A percentile compares a stretch with the other conserved stretches of the same genome.
These are phyloP conservation scores for Dillenia suffruticosa DNA, from an alignment of 164 flowering plant species.

Conservation along the genomic window DNA sequence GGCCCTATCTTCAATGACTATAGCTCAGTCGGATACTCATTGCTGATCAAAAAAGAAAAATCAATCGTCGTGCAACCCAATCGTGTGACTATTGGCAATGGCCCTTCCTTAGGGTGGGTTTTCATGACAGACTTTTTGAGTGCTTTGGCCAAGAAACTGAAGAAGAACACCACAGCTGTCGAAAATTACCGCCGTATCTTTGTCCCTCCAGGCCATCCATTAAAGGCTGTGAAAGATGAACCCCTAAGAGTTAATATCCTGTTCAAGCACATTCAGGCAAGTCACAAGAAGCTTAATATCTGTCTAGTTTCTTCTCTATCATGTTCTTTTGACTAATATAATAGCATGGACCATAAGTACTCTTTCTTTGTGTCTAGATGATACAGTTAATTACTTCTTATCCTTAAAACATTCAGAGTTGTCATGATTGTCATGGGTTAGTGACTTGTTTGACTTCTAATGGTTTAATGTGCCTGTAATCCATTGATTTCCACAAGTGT, in stretches of 20 bases:
- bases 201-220: conserved; percentile 56
- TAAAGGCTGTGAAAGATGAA: conserved; percentile 36
- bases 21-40: conserved; percentile 72
- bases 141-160: conserved; percentile 51
- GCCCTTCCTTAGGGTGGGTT: conserved; percentile 69
- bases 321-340: background rate
- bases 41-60: conserved; percentile 69
- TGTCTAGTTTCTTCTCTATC: background rate
- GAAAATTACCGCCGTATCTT: conserved; percentile 58
- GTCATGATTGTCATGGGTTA: too few species aligned
- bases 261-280: conserved; percentile 73
- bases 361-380: too few species aligned
- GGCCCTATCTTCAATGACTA: conserved; percentile 77
- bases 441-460: too few species aligned
- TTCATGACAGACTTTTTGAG: conserved; percentile 64
- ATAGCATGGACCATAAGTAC: too few species aligned
- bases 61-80: conserved; percentile 56
- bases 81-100: conserved; percentile 60
- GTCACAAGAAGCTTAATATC: background rate
- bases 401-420: too few species aligned
- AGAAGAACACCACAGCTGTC: conserved; percentile 50
- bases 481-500: too few species aligned
- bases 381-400: too few species aligned
- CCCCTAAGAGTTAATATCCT: conserved; percentile 63
- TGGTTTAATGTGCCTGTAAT: too few species aligned